Conservation (phyloP, 257 asterid genomes). For the Solanum lignicaule region DNA sequence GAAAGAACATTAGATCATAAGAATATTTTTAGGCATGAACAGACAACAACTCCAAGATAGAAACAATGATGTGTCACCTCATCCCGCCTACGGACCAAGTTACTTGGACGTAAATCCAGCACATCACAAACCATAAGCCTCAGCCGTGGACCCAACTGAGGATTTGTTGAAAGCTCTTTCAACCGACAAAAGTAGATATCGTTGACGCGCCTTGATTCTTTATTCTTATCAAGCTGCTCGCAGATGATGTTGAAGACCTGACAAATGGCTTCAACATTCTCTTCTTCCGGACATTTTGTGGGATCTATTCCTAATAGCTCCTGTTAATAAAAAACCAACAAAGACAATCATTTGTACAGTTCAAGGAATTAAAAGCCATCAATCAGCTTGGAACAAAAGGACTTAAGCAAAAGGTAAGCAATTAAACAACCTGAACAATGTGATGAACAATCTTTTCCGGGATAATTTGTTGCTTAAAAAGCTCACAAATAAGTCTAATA, state of each 20-base stretch:
- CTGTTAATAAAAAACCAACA: constrained; percentile 17
- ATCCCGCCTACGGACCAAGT: constrained; percentile 81
- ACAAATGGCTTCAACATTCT: constrained; percentile 61
- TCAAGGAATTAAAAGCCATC: background rate
- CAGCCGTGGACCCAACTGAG: constrained; percentile 69
- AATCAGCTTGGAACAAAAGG: background rate
- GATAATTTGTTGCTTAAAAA: constrained; percentile 89
- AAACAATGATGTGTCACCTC: constrained; percentile 36
- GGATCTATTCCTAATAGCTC: constrained; percentile 59
- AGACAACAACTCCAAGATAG: background rate
- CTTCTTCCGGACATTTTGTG: constrained; percentile 53
- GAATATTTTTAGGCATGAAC: background rate
- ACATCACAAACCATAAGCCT: constrained; percentile 84
- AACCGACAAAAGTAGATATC: constrained; percentile 57
- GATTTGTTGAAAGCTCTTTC: constrained; percentile 57
- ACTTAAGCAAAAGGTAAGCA: background rate
- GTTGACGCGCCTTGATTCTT: constrained; percentile 50
- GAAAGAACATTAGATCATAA: background rate
- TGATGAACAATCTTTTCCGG: constrained; percentile 90
- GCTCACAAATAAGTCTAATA: constrained; percentile 92
- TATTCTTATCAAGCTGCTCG: constrained; percentile 75
- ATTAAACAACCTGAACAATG: constrained; percentile 66
- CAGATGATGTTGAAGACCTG: constrained; percentile 86
- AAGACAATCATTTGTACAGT: background rate
- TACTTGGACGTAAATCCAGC: constrained; percentile 61